Base-by-base conservation (phyloP, 257 asterid genomes). In the Parsonsia alboflavescens region DNA sequence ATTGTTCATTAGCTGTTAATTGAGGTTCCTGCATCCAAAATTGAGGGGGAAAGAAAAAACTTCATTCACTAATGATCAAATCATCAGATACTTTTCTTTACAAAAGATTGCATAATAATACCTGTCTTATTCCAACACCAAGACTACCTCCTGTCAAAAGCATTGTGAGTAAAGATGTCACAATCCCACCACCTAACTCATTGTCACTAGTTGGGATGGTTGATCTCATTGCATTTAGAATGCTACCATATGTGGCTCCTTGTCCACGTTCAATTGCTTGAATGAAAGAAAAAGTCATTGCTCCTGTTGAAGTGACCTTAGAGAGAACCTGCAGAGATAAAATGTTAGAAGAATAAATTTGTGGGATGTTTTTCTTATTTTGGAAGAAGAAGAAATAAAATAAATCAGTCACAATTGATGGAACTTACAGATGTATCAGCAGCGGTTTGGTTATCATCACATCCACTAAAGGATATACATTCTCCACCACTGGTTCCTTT, bases 401-500 rank as follows among this genome's bases (percentile, higher is more conserved):
- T 9, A 72, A 59, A 48, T 61, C 7, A 54, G 36, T 7, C 44
- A 65, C 46, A 16, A 52, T 26, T 59, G 5, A 39, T 53, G 68
- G 63, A 36, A 62, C 82, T 81, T 88, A 92, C 99, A 50, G 85
- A 63, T 46, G 98, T 92, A 81, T 95, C 99, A 41, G 96, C 97
- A 58, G 99, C 81, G 36, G 91, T 88, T 84, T 95, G 99, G 83
- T 92, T 80, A 75, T 95, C 99, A 50, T 90, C 96, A 73, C 99
- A 95, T 28, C 99, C 98, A 72, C 98, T 95, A 80, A 95, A 95
- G 42, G 97, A 95, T 79, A 95, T 85, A 70, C 84, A 98, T 78
- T 95, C 99, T 72, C 99, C 99, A 17, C 99, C 98, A 28, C 86
- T 92, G 39, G 99, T 89, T 64, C 99, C 99, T 87, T 92, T 95